These are phyloP conservation scores for Boletus rubroflammeus DNA, from an alignment of 768 basidiomycete species.

Conservation along the genomic window DNA sequence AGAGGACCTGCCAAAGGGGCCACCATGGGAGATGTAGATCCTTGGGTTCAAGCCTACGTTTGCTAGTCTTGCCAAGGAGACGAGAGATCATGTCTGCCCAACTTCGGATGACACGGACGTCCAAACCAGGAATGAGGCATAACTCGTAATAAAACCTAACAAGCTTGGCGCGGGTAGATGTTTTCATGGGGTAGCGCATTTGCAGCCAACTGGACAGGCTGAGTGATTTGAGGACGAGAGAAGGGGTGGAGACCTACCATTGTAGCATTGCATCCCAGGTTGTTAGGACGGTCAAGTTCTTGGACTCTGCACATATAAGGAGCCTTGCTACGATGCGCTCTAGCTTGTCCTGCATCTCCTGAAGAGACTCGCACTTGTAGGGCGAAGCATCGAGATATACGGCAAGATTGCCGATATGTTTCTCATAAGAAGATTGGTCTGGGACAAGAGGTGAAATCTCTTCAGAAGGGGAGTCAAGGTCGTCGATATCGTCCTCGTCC, in stretches of 20 bases:
- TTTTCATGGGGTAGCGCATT: conserved; percentile 76
- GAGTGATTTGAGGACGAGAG: not conserved
- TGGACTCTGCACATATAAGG: conserved; percentile 63
- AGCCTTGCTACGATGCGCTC: conserved; percentile 69
- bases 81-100: conserved; percentile 81
- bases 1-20: conserved; percentile 70
- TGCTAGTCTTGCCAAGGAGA: conserved; percentile 64
- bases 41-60: conserved; percentile 59
- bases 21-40: conserved; percentile 73
- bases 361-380: conserved; percentile 66
- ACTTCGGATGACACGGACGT: conserved; percentile 62
- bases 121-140: conserved; percentile 71
- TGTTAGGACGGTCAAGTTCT: conserved; percentile 70
- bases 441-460: conserved; percentile 20
- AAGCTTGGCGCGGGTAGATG: conserved; percentile 65
- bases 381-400: conserved; percentile 67
- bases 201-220: conserved; percentile 63
- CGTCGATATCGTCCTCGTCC: conserved; percentile 57
- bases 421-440: conserved; percentile 46
- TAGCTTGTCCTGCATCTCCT: conserved; percentile 68
- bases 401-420: conserved; percentile 57
- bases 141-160: conserved; percentile 75
- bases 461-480: conserved; percentile 40
- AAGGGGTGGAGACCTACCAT: conserved; percentile 46
- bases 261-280: conserved; percentile 80